A percentile compares a stretch with the other conserved stretches of the same genome.
Evolutionary conservation across 257 asterid genomes (phyloP).

Genomic region (Penstemon davidsonii): DNA sequence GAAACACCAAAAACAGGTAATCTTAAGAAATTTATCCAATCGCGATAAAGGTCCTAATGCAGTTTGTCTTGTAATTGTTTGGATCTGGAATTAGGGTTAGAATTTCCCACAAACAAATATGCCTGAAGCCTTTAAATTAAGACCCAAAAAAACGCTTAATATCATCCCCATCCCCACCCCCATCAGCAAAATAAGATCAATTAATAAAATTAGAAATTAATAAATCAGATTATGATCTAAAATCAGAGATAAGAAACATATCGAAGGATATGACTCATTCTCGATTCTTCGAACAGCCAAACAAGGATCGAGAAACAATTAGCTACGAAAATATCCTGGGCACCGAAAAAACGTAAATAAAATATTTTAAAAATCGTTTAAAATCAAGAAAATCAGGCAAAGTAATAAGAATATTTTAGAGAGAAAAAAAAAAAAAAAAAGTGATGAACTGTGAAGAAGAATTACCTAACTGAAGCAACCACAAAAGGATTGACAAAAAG

Average conservation of each 20-base stretch:
- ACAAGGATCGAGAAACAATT: constrained; percentile 32
- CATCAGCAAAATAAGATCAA: too few relatives aligned
- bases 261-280: constrained; percentile 83
- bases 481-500: background rate
- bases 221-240: constrained; percentile 10
- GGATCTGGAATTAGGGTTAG: too few relatives aligned
- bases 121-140: too few relatives aligned
- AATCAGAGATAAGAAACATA: constrained; percentile 57
- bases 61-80: too few relatives aligned
- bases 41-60: too few relatives aligned
- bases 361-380: background rate
- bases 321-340: constrained; percentile 40
- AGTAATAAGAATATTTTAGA: background rate
- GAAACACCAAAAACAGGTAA: background rate
- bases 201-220: too few relatives aligned
- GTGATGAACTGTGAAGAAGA: background rate
- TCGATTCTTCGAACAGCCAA: constrained; percentile 52
- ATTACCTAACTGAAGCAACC: constrained; percentile 23
- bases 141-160: too few relatives aligned
- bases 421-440: background rate
- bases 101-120: too few relatives aligned
- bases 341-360: constrained; percentile 23
- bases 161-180: too few relatives aligned
- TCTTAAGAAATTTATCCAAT: too few relatives aligned
- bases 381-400: background rate